Evolutionary conservation across 225 moss, liverwort and hornwort species (phyloP), one percentile per base, ranked within the genome.

Genomic region (Takakia lepidozioides): DNA sequence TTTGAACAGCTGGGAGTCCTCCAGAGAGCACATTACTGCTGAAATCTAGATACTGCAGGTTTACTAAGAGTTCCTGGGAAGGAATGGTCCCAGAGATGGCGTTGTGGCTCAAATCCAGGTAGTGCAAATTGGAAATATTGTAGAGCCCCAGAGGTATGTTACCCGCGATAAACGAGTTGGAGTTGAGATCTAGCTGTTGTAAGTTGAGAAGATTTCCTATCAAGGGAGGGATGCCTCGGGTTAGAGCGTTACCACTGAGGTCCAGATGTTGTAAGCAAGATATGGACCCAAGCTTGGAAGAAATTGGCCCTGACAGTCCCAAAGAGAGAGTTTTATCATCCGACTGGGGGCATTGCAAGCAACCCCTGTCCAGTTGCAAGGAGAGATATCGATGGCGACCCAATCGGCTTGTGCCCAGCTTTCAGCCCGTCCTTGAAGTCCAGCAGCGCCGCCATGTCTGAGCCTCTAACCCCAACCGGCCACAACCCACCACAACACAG

Each of bases 351-450:
- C 62, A 40, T 70, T 57, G 66, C 92, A 92, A 15, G 41, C 38
- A 13, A 92, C 55, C 8, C 88, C 88, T 5, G 68, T 73, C 92
- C 92, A 92, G 14, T 19, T 43, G 64, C 92, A 92, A 8, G 75
- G 67, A 19, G 59, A 48, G 14, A 59, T n/a, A n/a, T n/a, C n/a
- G n/a, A n/a, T n/a, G n/a, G n/a, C n/a, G 3, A 40, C 37, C 74
- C 74, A 74, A 41, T 69, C 54, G 13, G 70, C 61, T 35, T 59
- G 62, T 7, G 25, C n/a, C n/a, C n/a, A n/a, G n/a, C n/a, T n/a
- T n/a, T n/a, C n/a, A n/a, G n/a, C n/a, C n/a, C n/a, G n/a, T n/a
- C n/a, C n/a, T n/a, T n/a, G n/a, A n/a, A n/a, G n/a, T n/a, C n/a
- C n/a, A n/a, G n/a, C n/a, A n/a, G n/a, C n/a, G n/a, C n/a, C n/a